Base-by-base conservation (phyloP, 2,329 filamentous ascomycete genomes). In the Colletotrichum sp. region DNA sequence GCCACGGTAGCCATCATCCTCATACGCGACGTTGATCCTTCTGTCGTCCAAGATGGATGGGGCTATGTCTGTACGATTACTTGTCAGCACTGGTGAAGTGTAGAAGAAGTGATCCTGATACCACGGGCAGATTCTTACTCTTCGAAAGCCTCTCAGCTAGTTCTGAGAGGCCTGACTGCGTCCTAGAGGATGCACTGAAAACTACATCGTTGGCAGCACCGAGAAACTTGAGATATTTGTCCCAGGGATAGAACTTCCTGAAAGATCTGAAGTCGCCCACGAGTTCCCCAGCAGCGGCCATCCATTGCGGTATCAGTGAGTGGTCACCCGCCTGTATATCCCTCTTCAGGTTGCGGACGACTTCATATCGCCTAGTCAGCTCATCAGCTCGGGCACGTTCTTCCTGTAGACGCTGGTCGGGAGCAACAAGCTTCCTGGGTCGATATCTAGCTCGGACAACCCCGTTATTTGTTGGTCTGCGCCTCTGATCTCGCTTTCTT, bases 191-290 rank as follows among this genome's bases (percentile, higher is more conserved):
- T 30, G 77, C 76, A 34, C 69, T 78, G 32, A 78, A 76, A 8
- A 77, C 77, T 4, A 78, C 71, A 13, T 77, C 76, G 27, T 78
- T 77, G 36, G 69, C 76, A 34, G 76, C 77, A n/a, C 91, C 88
- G 77, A 92, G 83, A 80, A 92, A 92, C 72, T 88, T 87, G 65
- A 93, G 85, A 78, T 92, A 93, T 81, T 92, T 92, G 75, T 93
- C 92, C 91, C 91, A 93, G 2, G 91, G 89, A 79, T 93, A 93
- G 78, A 93, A 93, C 65, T 90, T 88, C 79, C 91, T 92, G 78
- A 91, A 89, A 0, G 90, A 90, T 77, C 91, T 87, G 80, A 93
- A 93, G 76, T 93, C 92, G 74, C 93, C 89, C 12, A 93, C 88
- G 9, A 94, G 87, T 68, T 90, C 88, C 80, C 88, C 88, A 1